Base-by-base conservation (phyloP, 495 filamentous ascomycete genomes). In the Penicillium subrubescens region DNA sequence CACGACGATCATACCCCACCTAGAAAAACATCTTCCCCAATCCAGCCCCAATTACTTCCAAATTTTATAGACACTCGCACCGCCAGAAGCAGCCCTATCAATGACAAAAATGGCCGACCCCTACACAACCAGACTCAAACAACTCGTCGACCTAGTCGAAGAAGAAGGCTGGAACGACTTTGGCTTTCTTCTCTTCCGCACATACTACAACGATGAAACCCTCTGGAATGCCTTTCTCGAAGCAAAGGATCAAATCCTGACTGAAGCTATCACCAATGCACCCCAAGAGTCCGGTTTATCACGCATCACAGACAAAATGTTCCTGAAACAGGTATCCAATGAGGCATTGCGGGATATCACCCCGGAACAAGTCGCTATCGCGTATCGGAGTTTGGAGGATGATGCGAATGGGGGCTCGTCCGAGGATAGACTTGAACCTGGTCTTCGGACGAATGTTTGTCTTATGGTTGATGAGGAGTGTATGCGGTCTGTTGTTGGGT, bases 101-200 rank as follows among this genome's bases (percentile, higher is more conserved):
- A 51, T 15, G 1, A 41, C 44, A 23, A 48, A 50, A 52, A 52
- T 31, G 48, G 8, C 25, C 23, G 21, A 57, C n/a, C 21, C 19
- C 19, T 57, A 41, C 33, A 39, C 35, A 6, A n/a, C 2, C 35
- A 8, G 25, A 6, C 55, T 57, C 12, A 57, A 8, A 6, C 34
- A 37, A 37, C 19, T 60, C 37, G 44, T 52, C 34, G 12, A 17
- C 15, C 44, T 37, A 25, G 33, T 60, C n/a, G 44, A 60, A 60
- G 44, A 50, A 25, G 58, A 51, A 37, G 34, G 27, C 19, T 52
- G 58, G 58, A 5, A 46, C 2, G 44, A 52, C 33, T 34, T 60
- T 8, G 58, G 58, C 10, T 60, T 60, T 21, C 48, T 60, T 19
- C 31, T 60, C 31, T 60, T 60, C 58, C 58, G 58, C 43, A 60